Evolutionary conservation across 2,329 filamentous ascomycete genomes (phyloP).

Genomic region (Lasiodiplodia theobromae): DNA sequence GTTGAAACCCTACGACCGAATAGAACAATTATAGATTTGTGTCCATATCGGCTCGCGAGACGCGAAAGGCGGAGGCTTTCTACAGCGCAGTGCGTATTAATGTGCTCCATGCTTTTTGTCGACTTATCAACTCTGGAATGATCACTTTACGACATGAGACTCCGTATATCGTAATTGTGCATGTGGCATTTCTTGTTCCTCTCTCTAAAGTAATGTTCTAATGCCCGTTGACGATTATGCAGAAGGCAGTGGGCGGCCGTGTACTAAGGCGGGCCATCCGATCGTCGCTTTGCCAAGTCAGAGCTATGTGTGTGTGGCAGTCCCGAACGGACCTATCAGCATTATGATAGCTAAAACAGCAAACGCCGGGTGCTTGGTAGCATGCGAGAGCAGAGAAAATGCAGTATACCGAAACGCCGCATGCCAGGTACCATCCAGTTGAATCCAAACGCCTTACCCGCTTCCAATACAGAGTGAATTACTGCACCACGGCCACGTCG

Average conservation of each 20-base stretch:
- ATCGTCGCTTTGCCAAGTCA: neutral
- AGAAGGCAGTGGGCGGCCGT: neutral
- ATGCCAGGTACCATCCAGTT: slow-evolving; percentile 13
- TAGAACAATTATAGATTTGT: too few relatives aligned
- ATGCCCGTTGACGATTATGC: neutral
- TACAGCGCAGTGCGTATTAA: neutral
- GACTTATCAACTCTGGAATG: too few relatives aligned
- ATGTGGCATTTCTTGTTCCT: slow-evolving; percentile 12
- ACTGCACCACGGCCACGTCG: neutral
- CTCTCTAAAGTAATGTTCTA: slow-evolving; percentile 11
- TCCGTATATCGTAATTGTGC: neutral
- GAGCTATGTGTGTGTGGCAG: neutral
- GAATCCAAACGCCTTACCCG: slow-evolving; percentile 7
- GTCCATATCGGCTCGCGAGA: too few relatives aligned
- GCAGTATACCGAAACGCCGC: slow-evolving; percentile 12
- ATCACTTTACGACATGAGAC: neutral
- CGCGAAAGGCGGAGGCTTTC: too few relatives aligned
- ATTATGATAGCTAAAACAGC: neutral
- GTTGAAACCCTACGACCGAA: too few relatives aligned
- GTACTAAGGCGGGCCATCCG: neutral
- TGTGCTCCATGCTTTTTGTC: neutral
- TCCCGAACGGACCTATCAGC: neutral
- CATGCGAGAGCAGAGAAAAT: slow-evolving; percentile 3
- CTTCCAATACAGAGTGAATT: slow-evolving; percentile 8
- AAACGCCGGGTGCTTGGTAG: slow-evolving; percentile 23